phyloP scores from a whole-genome alignment of 352 stramenopile species.

The Globisporangium echinulatum region DNA sequence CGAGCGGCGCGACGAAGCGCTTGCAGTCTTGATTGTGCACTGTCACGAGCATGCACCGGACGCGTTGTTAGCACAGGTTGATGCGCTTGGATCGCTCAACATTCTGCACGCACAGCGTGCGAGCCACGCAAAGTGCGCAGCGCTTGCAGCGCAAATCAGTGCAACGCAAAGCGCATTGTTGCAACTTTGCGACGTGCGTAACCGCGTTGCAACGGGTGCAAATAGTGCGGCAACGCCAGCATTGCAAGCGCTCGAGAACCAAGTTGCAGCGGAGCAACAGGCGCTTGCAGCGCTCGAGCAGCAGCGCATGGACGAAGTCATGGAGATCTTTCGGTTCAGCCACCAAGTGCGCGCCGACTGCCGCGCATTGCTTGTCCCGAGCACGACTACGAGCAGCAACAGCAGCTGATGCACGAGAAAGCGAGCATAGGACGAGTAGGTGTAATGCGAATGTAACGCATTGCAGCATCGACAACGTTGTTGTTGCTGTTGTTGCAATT shows the following conservation, averaged over 20 bases:
- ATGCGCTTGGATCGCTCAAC: slow-evolving; percentile 2
- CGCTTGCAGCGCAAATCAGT: slow-evolving; percentile 7
- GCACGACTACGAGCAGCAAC: neutral
- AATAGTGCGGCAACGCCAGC: too few relatives aligned
- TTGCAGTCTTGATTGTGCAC: slow-evolving; percentile 35
- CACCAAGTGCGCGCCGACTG: slow-evolving; percentile 14
- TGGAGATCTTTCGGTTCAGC: slow-evolving; percentile 23
- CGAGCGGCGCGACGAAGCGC: slow-evolving; percentile 25
- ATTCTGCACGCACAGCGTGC: slow-evolving; percentile 4
- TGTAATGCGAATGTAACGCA: too few relatives aligned
- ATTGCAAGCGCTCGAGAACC: slow-evolving; percentile 7
- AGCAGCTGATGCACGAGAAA: neutral
- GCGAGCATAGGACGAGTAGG: too few relatives aligned
- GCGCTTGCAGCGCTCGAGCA: slow-evolving; percentile 17
- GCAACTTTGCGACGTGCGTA: slow-evolving; percentile 1
- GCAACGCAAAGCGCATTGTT: neutral
- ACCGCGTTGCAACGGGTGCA: slow-evolving; percentile 1
- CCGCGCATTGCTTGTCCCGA: slow-evolving; percentile 4
- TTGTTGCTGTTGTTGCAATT: too few relatives aligned
- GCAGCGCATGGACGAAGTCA: slow-evolving; percentile 17
- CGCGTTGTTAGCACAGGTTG: slow-evolving; percentile 3
- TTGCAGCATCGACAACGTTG: too few relatives aligned
- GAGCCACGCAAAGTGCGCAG: slow-evolving; percentile 12
- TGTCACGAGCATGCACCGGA: slow-evolving; percentile 12
- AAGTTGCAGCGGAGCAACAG: slow-evolving; percentile 17